These are phyloP conservation scores for Venturiaceae sp. DNA, from an alignment of 2,329 filamentous ascomycete genomes.

Conservation along the genomic window DNA sequence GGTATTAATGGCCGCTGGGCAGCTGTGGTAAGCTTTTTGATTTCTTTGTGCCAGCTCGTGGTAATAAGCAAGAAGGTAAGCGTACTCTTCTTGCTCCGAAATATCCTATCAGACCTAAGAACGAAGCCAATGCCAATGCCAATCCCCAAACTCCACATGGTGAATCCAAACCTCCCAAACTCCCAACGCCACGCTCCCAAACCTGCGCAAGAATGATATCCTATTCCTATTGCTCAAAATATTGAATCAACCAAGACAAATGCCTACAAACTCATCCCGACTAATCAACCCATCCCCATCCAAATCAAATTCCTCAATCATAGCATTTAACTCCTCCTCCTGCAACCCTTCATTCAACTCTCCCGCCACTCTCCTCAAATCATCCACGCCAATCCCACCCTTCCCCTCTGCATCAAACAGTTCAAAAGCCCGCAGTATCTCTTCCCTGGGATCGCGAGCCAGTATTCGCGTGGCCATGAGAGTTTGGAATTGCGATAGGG, in stretches of 20 bases:
- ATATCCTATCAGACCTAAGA: too few species aligned
- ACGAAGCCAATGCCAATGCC: not conserved
- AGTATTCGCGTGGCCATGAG: slow-evolving; percentile 65
- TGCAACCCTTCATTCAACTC: slow-evolving; percentile 89
- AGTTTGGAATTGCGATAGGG: slow-evolving; percentile 58
- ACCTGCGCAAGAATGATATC: not conserved
- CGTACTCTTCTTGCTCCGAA: too few species aligned
- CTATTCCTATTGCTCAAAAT: not conserved
- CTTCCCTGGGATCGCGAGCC: slow-evolving; percentile 76
- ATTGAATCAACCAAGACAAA: slow-evolving; percentile 41
- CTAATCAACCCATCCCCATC: slow-evolving; percentile 75
- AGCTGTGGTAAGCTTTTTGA: too few species aligned
- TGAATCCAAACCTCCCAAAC: not conserved
- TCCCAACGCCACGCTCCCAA: not conserved
- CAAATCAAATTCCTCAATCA: slow-evolving; percentile 98
- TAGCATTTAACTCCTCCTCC: slow-evolving; percentile 84
- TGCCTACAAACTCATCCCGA: slow-evolving; percentile 56
- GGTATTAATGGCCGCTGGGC: too few species aligned
- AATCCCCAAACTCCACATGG: not conserved
- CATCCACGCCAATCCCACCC: slow-evolving; percentile 80
- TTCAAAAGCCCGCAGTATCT: slow-evolving; percentile 83
- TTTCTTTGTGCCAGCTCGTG: too few species aligned
- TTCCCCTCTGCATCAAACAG: slow-evolving; percentile 92
- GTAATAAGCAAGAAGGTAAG: too few species aligned
- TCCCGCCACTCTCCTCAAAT: slow-evolving; percentile 76